Base-by-base conservation (phyloP, 495 filamentous ascomycete species). In the Tuber magnatum region DNA sequence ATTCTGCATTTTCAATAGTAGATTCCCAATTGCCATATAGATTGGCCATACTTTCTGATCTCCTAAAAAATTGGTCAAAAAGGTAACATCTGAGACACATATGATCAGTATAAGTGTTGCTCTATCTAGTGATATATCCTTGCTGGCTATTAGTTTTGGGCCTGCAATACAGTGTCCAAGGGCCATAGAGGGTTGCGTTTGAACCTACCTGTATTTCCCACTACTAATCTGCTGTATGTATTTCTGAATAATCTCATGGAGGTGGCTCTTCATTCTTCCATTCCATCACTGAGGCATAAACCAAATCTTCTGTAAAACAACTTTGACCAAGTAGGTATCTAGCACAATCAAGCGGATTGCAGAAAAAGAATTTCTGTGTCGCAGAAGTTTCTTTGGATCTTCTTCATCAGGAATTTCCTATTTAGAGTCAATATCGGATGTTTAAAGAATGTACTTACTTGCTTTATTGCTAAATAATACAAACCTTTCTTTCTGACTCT, bases 1-100 rank as follows among this genome's bases (percentile, higher is more conserved):
- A 48, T 74, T 78, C 39, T 28, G 75, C 3, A 74, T 46, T 10
- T 32, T 12, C 9, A 38, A 43, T 28, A 38, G 10, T 7, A 77
- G 44, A 51, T 78, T 78, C 39, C 76, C 56, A 39, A 77, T 68
- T 16, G 70, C 74, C 65, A 78, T 65, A 68, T 78, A 74, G 41
- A 78, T 32, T 18, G 76, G 43, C 76, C 76, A 78, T 20, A 56
- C 69, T 44, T 78, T 78, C 42, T 74, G 73, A 51, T 78, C 39
- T 3, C 75, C 51, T 10, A 20, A 78, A 35, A 72, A 78, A 48
- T 78, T 78, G 0, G 75, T 78, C 9, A 73, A 35, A 73, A 73
- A 69, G 3, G 75, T 78, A 16, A 39, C 0, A 28, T 77, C 75
- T 20, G 75, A 78, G 18, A 12, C 1, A 41, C 41, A 76, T 32